Evolutionary conservation across 805 yeast genomes (phyloP), one percentile per base, ranked within the genome.

Genomic region (Yarrowia divulgata): DNA sequence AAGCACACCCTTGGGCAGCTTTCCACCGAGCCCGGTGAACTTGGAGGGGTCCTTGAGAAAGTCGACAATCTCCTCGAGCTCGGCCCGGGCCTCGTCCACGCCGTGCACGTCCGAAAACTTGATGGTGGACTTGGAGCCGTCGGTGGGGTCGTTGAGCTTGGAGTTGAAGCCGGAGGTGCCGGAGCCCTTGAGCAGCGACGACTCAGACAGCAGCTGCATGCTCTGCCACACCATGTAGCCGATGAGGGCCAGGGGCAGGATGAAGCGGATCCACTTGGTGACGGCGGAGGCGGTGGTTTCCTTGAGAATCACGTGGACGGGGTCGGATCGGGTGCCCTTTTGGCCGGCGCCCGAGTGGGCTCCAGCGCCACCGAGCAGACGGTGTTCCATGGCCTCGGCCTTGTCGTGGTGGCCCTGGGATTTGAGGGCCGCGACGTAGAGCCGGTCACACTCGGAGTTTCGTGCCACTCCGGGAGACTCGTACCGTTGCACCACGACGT

Each of bases 1-100:
- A 70, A 95, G 82, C 8, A 95, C 97, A 83, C 99, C 99, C 78
- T 94, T 95, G 70, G 99, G 98, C 75, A 95, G 84, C 79, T 93
- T 93, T 66, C 99, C 99, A 73, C 99, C 99, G 63, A 95, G 84
- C 0, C 97, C 97, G 64, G 98, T 96, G 81, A 93, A 95, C 78
- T 91, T 90, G 19, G 97, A 87, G 23, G 99, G 99, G 78, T 95
- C 98, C 77, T 93, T 93, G 76, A 95, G 85, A 76, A 95, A 95
- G 71, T 94, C 98, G n/a, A 95, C 99, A 75, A 96, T 91, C 79
- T 95, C 99, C 79, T 95, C 97, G 72, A 95, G 84, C 81, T 95
- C 99, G 8, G 96, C 91, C 75, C 98, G 88, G 4, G 99, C 99
- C 81, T 95, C 99, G 79, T 96, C 99, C 71, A 94, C 97, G 69